phyloP scores from a whole-genome alignment of 148 eudicot genomes.

The Chenopodium berlandieri region DNA sequence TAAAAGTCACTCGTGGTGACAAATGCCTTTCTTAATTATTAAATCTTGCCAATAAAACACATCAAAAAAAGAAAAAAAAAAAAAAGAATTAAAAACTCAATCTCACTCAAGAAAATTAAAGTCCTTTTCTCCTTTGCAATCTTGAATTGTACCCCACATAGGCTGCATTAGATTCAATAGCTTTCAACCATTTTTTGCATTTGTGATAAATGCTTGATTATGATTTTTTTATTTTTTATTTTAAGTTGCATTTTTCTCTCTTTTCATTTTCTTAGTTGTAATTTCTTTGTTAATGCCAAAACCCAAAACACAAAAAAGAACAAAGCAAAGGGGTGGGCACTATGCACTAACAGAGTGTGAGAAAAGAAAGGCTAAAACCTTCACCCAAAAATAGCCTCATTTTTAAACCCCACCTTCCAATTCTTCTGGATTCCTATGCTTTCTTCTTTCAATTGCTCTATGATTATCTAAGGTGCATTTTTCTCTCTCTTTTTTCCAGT shows the following conservation, averaged over 20 bases:
- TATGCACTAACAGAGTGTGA: no score
- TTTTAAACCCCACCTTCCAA: constrained; percentile 2
- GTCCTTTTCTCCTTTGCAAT: neutral
- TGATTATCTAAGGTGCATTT: constrained; percentile 18
- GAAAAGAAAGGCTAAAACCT: constrained; percentile 10
- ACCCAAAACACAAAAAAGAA: constrained; percentile 23
- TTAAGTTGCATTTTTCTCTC: neutral
- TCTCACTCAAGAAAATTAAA: neutral
- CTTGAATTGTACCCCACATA: constrained; percentile 7
- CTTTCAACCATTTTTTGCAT: constrained; percentile 9
- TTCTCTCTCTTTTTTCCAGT: neutral
- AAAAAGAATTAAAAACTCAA: neutral
- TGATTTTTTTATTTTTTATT: neutral
- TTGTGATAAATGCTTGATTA: neutral
- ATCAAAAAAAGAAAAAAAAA: neutral
- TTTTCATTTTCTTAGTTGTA: neutral
- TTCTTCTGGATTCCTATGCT: neutral
- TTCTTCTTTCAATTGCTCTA: neutral
- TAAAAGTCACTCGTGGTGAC: no score
- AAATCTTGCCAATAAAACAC: no score
- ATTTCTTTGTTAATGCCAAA: constrained; percentile 24
- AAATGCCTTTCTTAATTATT: no score
- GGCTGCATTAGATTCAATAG: neutral
- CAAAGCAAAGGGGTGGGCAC: neutral
- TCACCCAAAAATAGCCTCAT: constrained; percentile 2